These are phyloP conservation scores for Simplicillium sp. DNA, from an alignment of 2,329 filamentous ascomycete genomes.

Conservation along the genomic window DNA sequence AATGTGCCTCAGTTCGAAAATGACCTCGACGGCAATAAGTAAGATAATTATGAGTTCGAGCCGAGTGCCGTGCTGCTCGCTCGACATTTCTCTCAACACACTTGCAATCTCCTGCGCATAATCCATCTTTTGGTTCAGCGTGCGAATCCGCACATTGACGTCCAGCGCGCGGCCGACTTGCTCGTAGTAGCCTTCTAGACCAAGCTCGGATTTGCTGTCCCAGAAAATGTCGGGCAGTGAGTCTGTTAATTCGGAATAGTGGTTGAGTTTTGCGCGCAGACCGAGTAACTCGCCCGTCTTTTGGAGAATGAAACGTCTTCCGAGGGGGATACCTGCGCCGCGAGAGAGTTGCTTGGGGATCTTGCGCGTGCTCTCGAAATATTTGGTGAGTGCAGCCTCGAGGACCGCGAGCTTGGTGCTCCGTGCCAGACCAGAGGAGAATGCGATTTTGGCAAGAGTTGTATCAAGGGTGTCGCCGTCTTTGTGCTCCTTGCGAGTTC, in stretches of 20 bases:
- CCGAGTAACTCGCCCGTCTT: constrained; percentile 90
- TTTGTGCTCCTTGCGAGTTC: constrained; percentile 53
- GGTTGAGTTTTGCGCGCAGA: constrained; percentile 84
- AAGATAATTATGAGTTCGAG: constrained; percentile 95
- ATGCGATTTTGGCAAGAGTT: constrained; percentile 88
- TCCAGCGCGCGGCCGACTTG: constrained; percentile 85
- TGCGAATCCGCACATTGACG: constrained; percentile 81
- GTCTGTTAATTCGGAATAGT: constrained; percentile 95
- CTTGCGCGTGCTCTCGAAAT: constrained; percentile 76
- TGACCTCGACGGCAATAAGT: constrained; percentile 85
- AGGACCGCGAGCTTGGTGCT: constrained; percentile 91
- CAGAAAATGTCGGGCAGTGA: constrained; percentile 93
- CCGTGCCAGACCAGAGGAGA: constrained; percentile 85
- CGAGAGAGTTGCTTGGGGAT: constrained; percentile 72
- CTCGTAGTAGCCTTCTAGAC: constrained; percentile 90
- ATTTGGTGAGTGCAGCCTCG: constrained; percentile 70
- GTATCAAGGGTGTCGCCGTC: constrained; percentile 39
- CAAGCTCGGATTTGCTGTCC: constrained; percentile 82
- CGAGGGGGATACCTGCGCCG: constrained; percentile 34
- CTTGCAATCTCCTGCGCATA: constrained; percentile 93
- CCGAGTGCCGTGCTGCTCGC: constrained; percentile 78
- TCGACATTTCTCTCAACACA: constrained; percentile 78
- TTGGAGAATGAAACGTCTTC: constrained; percentile 71
- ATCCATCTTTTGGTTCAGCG: constrained; percentile 94
- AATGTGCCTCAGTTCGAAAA: constrained; percentile 71